Evolutionary conservation across 768 basidiomycete genomes (phyloP), one percentile per base, ranked within the genome.

Genomic region (Ramaria sp.): DNA sequence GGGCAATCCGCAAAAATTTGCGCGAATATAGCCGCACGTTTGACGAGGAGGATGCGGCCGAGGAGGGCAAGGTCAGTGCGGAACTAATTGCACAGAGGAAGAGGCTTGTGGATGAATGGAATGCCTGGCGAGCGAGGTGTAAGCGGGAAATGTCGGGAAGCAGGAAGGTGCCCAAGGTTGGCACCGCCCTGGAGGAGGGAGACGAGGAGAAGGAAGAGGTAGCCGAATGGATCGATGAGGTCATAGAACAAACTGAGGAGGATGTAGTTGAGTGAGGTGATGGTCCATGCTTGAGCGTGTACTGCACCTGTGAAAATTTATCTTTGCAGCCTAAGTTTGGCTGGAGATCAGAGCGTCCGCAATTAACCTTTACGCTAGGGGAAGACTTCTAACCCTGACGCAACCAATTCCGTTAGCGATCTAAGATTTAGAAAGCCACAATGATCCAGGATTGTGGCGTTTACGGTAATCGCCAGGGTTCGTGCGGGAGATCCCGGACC

Each of bases 51-150:
- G 96, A 98, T 67, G 91, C 92, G 24, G 82, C 88, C 18, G 93
- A 97, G 66, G 93, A 95, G 71, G 91, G 85, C 67, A 88, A 86
- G 62, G 89, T 94, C 61, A 93, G 86, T 60, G 92, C 93, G 4
- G 96, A 98, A 70, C 79, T 96, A 24, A 78, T 94, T 60, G 90
- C 91, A 16, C 82, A 83, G 59, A 79, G 96, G 57, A 88, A 89
- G 67, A 79, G 96, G 45, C 77, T 97, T 51, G 86, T 98, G 61
- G 90, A 96, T 64, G 96, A 99, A 71, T 99, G 96, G 96, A 96
- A 99, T 69, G 90, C 95, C 41, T 98, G 96, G 96, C 81, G 95
- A 50, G 62, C 73, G 22, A 76, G 80, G 59, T 82, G 84, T 60
- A 81, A 77, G 65, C 78, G 77, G 59, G 81, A 88, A 60, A 54